Evolutionary conservation across 495 filamentous ascomycete species (phyloP).

Genomic region (Annulohypoxylon bovei): DNA sequence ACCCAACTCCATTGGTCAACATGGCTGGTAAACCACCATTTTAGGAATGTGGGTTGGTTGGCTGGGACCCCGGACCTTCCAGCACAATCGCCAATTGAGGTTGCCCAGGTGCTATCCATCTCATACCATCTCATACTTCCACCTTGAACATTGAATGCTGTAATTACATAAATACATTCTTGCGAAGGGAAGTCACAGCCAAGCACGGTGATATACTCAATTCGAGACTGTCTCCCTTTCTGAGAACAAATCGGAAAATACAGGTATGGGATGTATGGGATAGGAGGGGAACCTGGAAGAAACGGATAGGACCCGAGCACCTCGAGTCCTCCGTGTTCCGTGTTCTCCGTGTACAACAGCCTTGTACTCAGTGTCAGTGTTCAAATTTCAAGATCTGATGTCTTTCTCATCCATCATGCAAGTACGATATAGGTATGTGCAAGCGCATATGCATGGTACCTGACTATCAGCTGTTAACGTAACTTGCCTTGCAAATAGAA

Average conservation of each 20-base stretch:
- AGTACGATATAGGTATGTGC: neutral
- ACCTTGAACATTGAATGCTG: no score
- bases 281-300: neutral
- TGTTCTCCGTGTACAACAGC: slow-evolving; percentile 9
- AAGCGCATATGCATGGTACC: slow-evolving; percentile 7
- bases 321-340: slow-evolving; percentile 4
- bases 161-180: slow-evolving; percentile 12
- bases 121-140: neutral
- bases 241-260: neutral
- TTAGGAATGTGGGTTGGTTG: slow-evolving; percentile 38
- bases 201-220: slow-evolving; percentile 1
- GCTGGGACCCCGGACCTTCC: slow-evolving; percentile 12
- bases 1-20: slow-evolving; percentile 29
- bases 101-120: no score
- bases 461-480: neutral
- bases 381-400: neutral
- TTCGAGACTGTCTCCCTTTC: slow-evolving; percentile 5
- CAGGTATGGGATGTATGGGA: neutral
- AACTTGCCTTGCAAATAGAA: neutral
- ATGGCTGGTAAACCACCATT: slow-evolving; percentile 35
- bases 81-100: neutral
- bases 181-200: slow-evolving; percentile 12
- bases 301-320: slow-evolving; percentile 2
- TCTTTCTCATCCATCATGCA: neutral
- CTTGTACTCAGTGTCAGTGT: slow-evolving; percentile 8